These are phyloP conservation scores for Phaseolus lunatus DNA, from an alignment of 306 rosid genomes.

Conservation along the genomic window DNA sequence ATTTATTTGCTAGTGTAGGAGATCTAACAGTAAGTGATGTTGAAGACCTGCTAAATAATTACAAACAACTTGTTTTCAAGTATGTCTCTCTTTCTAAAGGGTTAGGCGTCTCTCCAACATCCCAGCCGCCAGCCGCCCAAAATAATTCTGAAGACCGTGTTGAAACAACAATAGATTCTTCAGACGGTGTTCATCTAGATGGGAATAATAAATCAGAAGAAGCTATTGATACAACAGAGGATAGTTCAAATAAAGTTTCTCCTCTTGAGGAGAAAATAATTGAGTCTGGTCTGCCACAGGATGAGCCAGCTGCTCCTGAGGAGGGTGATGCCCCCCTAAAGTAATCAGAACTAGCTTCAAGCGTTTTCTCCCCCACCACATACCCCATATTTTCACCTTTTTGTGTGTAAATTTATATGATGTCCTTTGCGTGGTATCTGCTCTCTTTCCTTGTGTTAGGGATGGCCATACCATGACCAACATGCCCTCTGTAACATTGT, in stretches of 20 bases:
- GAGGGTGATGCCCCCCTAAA: slow-evolving; percentile 50
- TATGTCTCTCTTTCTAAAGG: slow-evolving; percentile 87
- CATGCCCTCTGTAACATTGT: slow-evolving; percentile 45
- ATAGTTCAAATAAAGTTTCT: slow-evolving; percentile 50
- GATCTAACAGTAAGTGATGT: slow-evolving; percentile 81
- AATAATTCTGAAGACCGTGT: slow-evolving; percentile 46
- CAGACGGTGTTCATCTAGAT: slow-evolving; percentile 46
- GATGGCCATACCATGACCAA: slow-evolving; percentile 34
- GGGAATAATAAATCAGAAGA: slow-evolving; percentile 51
- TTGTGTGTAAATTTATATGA: slow-evolving; percentile 42
- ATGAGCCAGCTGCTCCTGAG: slow-evolving; percentile 55
- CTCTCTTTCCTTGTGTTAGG: slow-evolving; percentile 31
- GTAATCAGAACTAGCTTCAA: slow-evolving; percentile 36
- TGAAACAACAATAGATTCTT: slow-evolving; percentile 57
- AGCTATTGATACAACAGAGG: slow-evolving; percentile 44
- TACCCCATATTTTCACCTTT: slow-evolving; percentile 28
- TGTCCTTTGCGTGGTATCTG: slow-evolving; percentile 29
- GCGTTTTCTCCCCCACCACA: neutral
- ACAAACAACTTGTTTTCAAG: slow-evolving; percentile 86
- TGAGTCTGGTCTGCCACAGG: slow-evolving; percentile 56
- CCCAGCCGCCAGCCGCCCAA: slow-evolving; percentile 53
- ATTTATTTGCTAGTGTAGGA: slow-evolving; percentile 74
- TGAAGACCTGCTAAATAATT: slow-evolving; percentile 80
- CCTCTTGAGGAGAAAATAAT: slow-evolving; percentile 54
- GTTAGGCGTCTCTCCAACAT: slow-evolving; percentile 59